Evolutionary conservation across 495 filamentous ascomycete genomes (phyloP).

Genomic region (Podospora anserina): DNA sequence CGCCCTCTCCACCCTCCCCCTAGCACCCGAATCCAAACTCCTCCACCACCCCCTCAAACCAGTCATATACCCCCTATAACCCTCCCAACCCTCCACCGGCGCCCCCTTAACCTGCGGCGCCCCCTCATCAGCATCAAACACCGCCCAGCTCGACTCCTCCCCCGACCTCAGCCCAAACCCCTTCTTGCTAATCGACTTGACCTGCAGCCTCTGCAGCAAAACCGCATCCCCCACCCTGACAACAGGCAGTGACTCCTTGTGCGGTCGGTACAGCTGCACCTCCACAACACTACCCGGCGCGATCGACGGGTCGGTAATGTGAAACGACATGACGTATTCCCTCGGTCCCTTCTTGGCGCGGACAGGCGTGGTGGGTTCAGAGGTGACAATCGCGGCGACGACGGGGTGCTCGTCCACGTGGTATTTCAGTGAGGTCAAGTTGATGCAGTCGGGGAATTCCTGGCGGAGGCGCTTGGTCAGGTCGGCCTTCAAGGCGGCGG

Average conservation of each 20-base stretch:
- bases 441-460: constrained; percentile 62
- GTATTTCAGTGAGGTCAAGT: constrained; percentile 60
- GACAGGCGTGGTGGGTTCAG: constrained; percentile 50
- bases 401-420: constrained; percentile 57
- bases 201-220: constrained; percentile 70
- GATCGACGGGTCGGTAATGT: constrained; percentile 63
- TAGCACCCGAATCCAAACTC: constrained; percentile 36
- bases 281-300: constrained; percentile 46
- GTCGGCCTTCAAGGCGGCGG: constrained; percentile 37
- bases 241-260: constrained; percentile 65
- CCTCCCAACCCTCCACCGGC: constrained; percentile 42
- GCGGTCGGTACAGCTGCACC: constrained; percentile 72
- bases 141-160: constrained; percentile 59
- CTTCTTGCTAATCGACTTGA: constrained; percentile 52
- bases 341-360: constrained; percentile 63
- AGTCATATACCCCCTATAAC: constrained; percentile 35
- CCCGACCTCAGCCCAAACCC: constrained; percentile 47
- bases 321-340: constrained; percentile 67
- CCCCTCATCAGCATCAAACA: constrained; percentile 44
- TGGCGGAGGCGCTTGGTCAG: constrained; percentile 53
- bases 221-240: constrained; percentile 70
- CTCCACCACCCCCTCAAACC: constrained; percentile 41
- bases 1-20: constrained; percentile 41
- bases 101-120: constrained; percentile 46
- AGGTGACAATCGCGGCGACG: constrained; percentile 64